Base-by-base conservation (phyloP, 805 yeast species). In the Kazachstania viticola region DNA sequence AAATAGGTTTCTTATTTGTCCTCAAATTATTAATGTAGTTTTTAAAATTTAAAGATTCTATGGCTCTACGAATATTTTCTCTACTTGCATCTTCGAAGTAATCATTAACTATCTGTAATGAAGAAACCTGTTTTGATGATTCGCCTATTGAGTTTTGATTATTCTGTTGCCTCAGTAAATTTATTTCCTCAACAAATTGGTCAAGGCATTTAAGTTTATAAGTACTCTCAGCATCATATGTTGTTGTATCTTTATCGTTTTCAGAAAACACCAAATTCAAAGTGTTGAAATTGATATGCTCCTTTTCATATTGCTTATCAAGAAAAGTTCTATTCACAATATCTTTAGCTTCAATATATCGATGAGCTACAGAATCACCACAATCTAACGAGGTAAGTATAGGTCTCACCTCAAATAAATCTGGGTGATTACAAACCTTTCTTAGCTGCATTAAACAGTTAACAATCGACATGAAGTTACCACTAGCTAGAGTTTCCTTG, bases 381-480 rank as follows among this genome's bases (percentile, higher is more conserved):
- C 85, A 62, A 0, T 88, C 80, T 51, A 83, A 77, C 2, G 97
- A 87, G 0, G 98, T 91, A 25, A 82, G 70, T 42, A 91, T 82
- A 1, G 97, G 97, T 37, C 98, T 67, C 5, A 87, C 95, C 54
- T 91, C 98, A 59, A 91, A 93, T 37, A 91, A 60, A 60, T 91
- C 96, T 0, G 95, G 95, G 56, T 87, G 97, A 48, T 87, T 87
- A 61, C 96, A 85, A 18, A 87, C 96, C 54, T 91, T 91, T 48
- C 99, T 73, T 47, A 91, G 63, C 56, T 91, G 99, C 99, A 91
- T 91, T 60, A 91, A 67, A 64, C 97, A 91, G 49, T 93, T 91
- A 46, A 91, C 87, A 49, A 91, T 91, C 12, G 95, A 83, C 56
- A 91, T 64, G 48, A 87, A 91, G 49, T 91, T 91, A 4, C 98